phyloP scores from a whole-genome alignment of 768 basidiomycete species.

The Amyloporia xantha region DNA sequence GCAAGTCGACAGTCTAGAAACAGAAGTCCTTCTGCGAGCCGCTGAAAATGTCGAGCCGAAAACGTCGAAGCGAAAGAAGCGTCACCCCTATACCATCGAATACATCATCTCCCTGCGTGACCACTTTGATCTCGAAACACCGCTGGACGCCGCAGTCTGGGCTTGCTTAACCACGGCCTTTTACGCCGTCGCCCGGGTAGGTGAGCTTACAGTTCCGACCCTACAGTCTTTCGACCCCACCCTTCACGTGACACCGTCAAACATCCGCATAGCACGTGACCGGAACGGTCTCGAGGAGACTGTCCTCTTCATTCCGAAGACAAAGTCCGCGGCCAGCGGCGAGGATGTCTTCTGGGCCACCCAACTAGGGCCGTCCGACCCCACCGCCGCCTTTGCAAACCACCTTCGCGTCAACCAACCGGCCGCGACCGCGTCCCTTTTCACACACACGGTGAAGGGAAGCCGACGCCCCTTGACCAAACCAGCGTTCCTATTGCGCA shows the following conservation, averaged over 20 bases:
- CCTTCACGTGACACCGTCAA: constrained; percentile 22
- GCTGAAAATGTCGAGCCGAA: constrained; percentile 26
- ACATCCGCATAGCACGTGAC: constrained; percentile 19
- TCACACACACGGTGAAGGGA: constrained; percentile 28
- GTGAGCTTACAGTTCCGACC: constrained; percentile 33
- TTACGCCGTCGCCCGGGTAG: constrained; percentile 26
- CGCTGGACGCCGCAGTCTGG: constrained; percentile 19
- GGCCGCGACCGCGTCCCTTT: constrained; percentile 19
- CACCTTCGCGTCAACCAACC: constrained; percentile 29
- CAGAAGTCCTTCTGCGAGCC: constrained; percentile 25
- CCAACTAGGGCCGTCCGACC: constrained; percentile 24
- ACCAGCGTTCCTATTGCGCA: constrained; percentile 15
- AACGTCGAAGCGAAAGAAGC: constrained; percentile 23
- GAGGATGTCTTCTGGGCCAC: constrained; percentile 29
- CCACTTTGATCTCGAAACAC: constrained; percentile 9
- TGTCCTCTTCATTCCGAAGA: constrained; percentile 24
- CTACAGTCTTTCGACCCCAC: constrained; percentile 25
- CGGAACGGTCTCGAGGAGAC: constrained; percentile 20
- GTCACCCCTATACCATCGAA: constrained; percentile 23
- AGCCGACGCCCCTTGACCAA: constrained; percentile 22
- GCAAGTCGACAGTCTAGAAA: constrained; percentile 19
- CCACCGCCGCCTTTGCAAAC: constrained; percentile 15
- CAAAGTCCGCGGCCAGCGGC: constrained; percentile 11
- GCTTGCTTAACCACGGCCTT: constrained; percentile 33
- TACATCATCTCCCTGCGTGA: neutral